Evolutionary conservation across 2,329 filamentous ascomycete genomes (phyloP).

Genomic region (Paecilomyces sp.): DNA sequence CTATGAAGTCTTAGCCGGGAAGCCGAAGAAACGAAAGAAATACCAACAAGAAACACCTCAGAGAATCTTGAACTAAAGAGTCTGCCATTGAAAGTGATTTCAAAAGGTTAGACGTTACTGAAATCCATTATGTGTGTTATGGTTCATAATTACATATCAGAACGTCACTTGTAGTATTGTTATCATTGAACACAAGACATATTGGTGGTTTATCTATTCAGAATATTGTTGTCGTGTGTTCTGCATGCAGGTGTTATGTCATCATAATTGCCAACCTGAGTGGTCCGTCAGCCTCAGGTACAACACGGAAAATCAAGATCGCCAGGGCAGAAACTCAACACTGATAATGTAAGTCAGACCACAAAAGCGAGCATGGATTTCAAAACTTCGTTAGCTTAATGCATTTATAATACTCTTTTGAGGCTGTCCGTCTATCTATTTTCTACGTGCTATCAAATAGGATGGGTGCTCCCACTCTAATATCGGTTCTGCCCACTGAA

Average conservation of each 20-base stretch:
- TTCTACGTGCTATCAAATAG: background rate
- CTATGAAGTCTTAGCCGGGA: no score
- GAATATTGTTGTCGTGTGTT: no score
- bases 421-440: background rate
- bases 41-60: conserved; percentile 9
- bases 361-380: background rate
- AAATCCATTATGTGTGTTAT: background rate
- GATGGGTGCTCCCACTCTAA: background rate
- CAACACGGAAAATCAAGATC: no score
- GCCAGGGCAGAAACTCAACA: no score
- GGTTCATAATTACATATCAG: no score
- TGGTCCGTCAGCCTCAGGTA: no score
- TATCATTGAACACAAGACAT: no score
- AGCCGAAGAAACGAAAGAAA: no score
- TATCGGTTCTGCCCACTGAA: background rate
- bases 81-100: conserved; percentile 7
- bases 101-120: background rate
- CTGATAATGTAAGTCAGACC: background rate
- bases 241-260: no score
- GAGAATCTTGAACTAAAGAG: conserved; percentile 6
- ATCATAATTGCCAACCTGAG: no score
- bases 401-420: background rate
- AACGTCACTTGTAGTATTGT: no score
- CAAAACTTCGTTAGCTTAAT: background rate
- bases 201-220: no score